Conservation (phyloP, 78 protist species). For the Planoprotostelium fungivorum region DNA sequence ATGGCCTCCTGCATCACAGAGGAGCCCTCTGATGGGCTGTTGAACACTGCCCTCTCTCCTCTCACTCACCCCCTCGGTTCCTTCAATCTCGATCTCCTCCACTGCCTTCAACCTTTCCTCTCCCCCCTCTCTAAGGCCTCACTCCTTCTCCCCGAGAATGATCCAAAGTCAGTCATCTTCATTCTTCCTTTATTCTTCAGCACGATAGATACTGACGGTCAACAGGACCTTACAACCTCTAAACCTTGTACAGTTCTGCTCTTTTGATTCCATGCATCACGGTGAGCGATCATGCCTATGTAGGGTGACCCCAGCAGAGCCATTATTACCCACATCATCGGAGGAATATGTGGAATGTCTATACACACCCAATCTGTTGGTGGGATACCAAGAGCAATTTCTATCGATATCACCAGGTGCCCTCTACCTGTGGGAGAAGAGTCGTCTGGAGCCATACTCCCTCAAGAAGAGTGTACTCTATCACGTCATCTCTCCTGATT, state of each 20-base stretch:
- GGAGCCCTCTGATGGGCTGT: not conserved
- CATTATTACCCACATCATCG: not conserved
- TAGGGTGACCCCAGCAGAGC: not conserved
- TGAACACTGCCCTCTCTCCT: not conserved
- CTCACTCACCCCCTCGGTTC: not conserved
- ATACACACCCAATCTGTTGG: not conserved
- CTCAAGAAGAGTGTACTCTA: not conserved
- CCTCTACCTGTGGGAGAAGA: conserved; percentile 1
- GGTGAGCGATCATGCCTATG: not conserved
- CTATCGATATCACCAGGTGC: not conserved
- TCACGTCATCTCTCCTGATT: not conserved
- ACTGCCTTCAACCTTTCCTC: not conserved
- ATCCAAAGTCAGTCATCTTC: not conserved
- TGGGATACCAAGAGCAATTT: not conserved
- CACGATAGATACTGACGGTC: not conserved
- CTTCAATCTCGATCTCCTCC: not conserved
- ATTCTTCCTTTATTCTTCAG: no score
- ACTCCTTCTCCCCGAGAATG: not conserved
- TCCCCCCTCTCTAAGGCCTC: not conserved
- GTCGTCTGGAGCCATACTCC: not conserved
- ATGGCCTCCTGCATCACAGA: not conserved
- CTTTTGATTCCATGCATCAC: not conserved
- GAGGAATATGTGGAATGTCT: not conserved
- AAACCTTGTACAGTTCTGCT: not conserved
- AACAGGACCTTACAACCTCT: not conserved